phyloP scores from a whole-genome alignment of 202 grass and related monocot genomes.

The Cymbopogon flexuosus region DNA sequence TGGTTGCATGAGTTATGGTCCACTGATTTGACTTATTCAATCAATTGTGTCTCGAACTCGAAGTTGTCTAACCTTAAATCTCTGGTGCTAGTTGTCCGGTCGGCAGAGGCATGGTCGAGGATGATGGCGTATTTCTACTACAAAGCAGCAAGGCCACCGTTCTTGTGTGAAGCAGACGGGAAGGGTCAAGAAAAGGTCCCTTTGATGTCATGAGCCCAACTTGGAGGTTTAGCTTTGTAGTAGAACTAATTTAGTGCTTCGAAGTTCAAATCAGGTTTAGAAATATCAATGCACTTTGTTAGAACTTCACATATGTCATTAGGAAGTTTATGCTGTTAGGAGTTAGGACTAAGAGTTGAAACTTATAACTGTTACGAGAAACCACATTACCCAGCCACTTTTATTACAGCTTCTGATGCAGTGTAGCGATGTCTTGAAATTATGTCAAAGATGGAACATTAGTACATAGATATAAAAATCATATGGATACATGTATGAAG shows the following conservation, averaged over 20 bases:
- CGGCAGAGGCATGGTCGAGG: slow-evolving; percentile 64
- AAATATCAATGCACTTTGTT: background rate
- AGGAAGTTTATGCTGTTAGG: background rate
- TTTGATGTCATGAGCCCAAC: slow-evolving; percentile 48
- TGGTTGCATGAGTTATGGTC: background rate
- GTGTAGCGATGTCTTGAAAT: background rate
- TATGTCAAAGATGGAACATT: background rate
- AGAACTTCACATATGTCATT: background rate
- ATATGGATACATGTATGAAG: background rate
- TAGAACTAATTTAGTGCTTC: background rate
- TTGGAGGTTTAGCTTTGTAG: background rate
- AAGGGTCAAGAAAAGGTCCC: slow-evolving; percentile 75
- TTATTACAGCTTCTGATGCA: background rate
- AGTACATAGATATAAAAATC: background rate
- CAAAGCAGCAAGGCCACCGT: slow-evolving; percentile 68
- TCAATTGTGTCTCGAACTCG: background rate
- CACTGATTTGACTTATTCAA: background rate
- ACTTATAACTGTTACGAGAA: background rate
- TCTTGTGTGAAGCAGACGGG: slow-evolving; percentile 60
- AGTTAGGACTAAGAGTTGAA: background rate
- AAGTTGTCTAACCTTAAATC: background rate
- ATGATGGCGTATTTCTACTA: slow-evolving; percentile 97
- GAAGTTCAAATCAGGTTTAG: background rate
- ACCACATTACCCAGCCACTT: background rate
- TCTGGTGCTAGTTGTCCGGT: slow-evolving; percentile 51